Base-by-base conservation (phyloP, 805 yeast species). In the Vanderwaltozyma yarrowii region DNA sequence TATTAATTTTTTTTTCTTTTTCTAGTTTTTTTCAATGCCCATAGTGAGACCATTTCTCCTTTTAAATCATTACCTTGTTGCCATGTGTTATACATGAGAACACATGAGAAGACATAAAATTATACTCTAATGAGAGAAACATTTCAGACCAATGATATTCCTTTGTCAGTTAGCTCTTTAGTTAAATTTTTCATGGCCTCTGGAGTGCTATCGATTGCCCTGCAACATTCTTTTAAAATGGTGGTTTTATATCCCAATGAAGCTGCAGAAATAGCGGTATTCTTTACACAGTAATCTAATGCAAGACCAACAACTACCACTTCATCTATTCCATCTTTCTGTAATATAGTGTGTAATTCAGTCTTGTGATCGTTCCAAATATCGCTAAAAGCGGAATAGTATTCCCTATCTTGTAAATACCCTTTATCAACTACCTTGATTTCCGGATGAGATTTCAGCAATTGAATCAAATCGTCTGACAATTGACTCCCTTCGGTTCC, bases 361-460 rank as follows among this genome's bases (percentile, higher is more conserved):
- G 96, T 87, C 31, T 73, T 65, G 50, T 80, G 79, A 20, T 73
- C 51, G 20, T 74, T 69, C 89, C 95, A 84, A 21, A 75, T 69
- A 58, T 88, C 97, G 37, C 70, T 66, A 56, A 88, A 88, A 21
- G 94, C 87, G 13, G 95, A 86, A 52, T 86, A 88, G 56, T 80
- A 86, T 55, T 88, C 97, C 16, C 92, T 60, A 47, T 83, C 87
- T 19, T 62, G 64, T 21, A 79, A 58, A 41, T 67, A 70, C 0
- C 96, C 97, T 60, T 89, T 88, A 41, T 69, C 67, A 7, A 88
- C 76, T 2, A 74, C 63, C 38, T 74, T 59, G 1, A 47, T 50
- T 11, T 56, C 52, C 2, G 36, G 33, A 13, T 34, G 24, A 3
- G 15, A 5, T 3, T 5, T 14, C n/a, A 33, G 9, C 4, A 33